A percentile compares a stretch with the other conserved stretches of the same genome.
phyloP scores from a whole-genome alignment of 768 basidiomycete species.

The Russula emetica region DNA sequence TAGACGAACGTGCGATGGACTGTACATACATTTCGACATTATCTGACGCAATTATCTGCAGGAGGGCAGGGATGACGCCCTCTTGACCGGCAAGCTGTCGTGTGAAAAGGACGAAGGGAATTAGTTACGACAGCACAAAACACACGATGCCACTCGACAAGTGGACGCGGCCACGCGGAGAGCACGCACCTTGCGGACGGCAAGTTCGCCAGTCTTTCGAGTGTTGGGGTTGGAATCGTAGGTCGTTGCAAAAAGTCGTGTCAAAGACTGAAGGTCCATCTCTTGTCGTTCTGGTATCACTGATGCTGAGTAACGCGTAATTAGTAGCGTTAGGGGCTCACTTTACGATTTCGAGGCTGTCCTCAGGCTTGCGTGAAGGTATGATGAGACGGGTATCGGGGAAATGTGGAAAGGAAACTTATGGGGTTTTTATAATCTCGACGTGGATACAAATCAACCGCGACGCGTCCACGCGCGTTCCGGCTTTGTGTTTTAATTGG shows the following conservation, averaged over 20 bases:
- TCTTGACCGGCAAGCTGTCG: constrained; percentile 69
- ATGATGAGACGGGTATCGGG: constrained; percentile 20
- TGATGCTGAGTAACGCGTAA: constrained; percentile 7
- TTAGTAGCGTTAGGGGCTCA: neutral
- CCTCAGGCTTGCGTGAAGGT: constrained; percentile 5
- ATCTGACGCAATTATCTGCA: constrained; percentile 81
- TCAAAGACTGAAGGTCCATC: constrained; percentile 75
- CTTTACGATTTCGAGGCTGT: neutral
- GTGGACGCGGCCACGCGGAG: neutral
- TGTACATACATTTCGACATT: constrained; percentile 66
- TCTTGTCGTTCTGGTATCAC: constrained; percentile 17
- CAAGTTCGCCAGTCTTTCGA: constrained; percentile 78
- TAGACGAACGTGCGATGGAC: neutral
- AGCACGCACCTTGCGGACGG: constrained; percentile 71
- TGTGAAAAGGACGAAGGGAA: constrained; percentile 3
- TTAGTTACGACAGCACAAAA: constrained; percentile 1
- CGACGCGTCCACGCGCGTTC: constrained; percentile 25
- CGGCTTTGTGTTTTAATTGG: neutral
- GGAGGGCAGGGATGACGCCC: constrained; percentile 76
- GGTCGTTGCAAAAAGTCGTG: constrained; percentile 74
- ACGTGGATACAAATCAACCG: constrained; percentile 18
- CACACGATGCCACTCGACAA: constrained; percentile 10
- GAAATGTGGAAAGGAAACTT: constrained; percentile 8
- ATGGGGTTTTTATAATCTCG: constrained; percentile 18
- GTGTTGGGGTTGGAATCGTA: constrained; percentile 82